Base-by-base conservation (phyloP, 2,329 filamentous ascomycete species). In the Phaeosphaeria sp. region DNA sequence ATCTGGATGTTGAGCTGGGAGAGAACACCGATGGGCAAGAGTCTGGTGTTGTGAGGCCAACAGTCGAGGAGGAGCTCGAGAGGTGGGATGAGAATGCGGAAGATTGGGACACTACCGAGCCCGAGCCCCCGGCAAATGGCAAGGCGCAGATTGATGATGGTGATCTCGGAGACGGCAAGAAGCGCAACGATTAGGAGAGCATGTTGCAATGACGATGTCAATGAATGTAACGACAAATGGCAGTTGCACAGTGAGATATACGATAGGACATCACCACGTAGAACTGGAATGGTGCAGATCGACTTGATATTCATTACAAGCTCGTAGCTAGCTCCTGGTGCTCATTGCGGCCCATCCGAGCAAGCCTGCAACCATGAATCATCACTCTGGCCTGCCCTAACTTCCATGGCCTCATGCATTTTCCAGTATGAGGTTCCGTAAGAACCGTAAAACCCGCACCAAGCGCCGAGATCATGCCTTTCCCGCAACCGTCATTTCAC, bases 61-160 rank as follows among this genome's bases (percentile, higher is more conserved):
- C 74, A 1, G 76, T 96, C 20, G 93, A 96, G 66, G 86, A 94
- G 57, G 91, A 96, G 79, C 85, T 97, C 7, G 93, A 97, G 73
- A 92, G 94, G 66, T 97, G 93, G 93, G 93, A 97, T 72, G 93
- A 97, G 79, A 95, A 97, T 77, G 84, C 81, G 1, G 86, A 87
- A 57, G 86, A 88, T 67, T 90, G 87, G 87, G 87, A 89, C 51
- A 84, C 86, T 2, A 86, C 87, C 27, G 86, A 80, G 43, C 74
- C 71, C 6, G 73, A 69, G 40, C 59, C 8, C 8, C 8, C 62
- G 15, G 51, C 67, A 6, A 77, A 71, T 51, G 71, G 69, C 20
- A 72, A 70, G 43, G 65, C 59, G 18, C 46, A 65, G 47, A 59
- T 66, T 7, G 69, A 69, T 45, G 68, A 70, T 57, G 69, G 63